Base-by-base conservation (phyloP, 768 basidiomycete species). In the Boletus vermiculosoides region DNA sequence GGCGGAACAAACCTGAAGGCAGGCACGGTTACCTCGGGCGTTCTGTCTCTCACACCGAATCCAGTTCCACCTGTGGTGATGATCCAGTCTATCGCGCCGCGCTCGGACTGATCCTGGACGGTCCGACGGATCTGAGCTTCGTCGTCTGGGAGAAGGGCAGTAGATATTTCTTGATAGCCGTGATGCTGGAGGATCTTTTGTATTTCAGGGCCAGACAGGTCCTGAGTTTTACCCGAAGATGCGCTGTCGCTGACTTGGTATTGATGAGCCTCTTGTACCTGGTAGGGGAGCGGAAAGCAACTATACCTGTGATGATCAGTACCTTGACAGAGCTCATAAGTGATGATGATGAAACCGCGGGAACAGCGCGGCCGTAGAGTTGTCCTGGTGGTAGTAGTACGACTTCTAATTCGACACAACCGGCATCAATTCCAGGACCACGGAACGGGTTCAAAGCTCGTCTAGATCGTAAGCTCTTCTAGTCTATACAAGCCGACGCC, bases 41-140 rank as follows among this genome's bases (percentile, higher is more conserved):
- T 96, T 44, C 78, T 74, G 71, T 96, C 93, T 61, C 88, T 76
- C 31, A 81, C 76, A 1, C 92, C 89, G 65, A 94, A 93, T 8
- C 93, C 93, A 0, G 93, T 96, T 5, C 93, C 93, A 18, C 93
- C 93, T 0, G 89, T 90, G 7, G 90, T 90, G 60, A 96, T 76
- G 56, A 94, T 80, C 80, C 85, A 86, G 67, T 92, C 86, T 15
- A 87, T 71, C n/a, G 75, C 65, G 3, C 74, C 76, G 5, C 75
- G 68, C 3, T 71, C 66, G 39, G 72, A 76, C 77, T 83, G 85
- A 7, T 66, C 69, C 44, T 71, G 73, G 7, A 92, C 77, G 12
- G 71, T 66, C 8, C 67, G 63, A 25, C 75, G 78, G 50, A 94
- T 90, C 42, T 67, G 67, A 0, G 64, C 59, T 47, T 79, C 69